Evolutionary conservation across 495 filamentous ascomycete genomes (phyloP).

Genomic region (Lentithecium fluviatile): DNA sequence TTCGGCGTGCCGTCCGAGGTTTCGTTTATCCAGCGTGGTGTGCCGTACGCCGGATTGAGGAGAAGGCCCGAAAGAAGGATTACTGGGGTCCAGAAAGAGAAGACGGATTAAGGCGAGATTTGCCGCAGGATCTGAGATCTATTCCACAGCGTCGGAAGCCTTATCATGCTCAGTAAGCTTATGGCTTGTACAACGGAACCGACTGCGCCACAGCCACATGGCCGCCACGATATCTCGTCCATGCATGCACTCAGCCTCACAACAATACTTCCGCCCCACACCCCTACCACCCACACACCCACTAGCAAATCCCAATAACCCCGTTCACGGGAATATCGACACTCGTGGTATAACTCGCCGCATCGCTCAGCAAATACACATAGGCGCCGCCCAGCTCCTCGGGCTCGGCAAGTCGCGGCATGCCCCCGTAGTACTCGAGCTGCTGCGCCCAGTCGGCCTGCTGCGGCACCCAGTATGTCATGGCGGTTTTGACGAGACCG

Average conservation of each 20-base stretch:
- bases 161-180: too few relatives aligned
- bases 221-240: too few relatives aligned
- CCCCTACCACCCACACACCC: too few relatives aligned
- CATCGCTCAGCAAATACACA: slow-evolving; percentile 79
- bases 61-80: neutral
- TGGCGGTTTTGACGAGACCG: slow-evolving; percentile 81
- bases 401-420: slow-evolving; percentile 68
- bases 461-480: slow-evolving; percentile 63
- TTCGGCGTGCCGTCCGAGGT: slow-evolving; percentile 23
- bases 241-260: too few relatives aligned
- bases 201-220: too few relatives aligned
- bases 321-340: slow-evolving; percentile 56
- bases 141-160: neutral
- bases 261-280: too few relatives aligned
- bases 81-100: slow-evolving; percentile 13
- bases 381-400: slow-evolving; percentile 83
- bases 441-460: slow-evolving; percentile 48
- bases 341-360: slow-evolving; percentile 78
- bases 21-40: slow-evolving; percentile 4
- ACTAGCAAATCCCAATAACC: slow-evolving; percentile 2
- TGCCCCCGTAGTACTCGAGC: slow-evolving; percentile 55
- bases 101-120: slow-evolving; percentile 1
- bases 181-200: too few relatives aligned
- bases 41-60: slow-evolving; percentile 18
- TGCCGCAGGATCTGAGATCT: neutral